Evolutionary conservation across 1,139 yeast species (phyloP).

Genomic region (Debaryomycetaceae sp.): DNA sequence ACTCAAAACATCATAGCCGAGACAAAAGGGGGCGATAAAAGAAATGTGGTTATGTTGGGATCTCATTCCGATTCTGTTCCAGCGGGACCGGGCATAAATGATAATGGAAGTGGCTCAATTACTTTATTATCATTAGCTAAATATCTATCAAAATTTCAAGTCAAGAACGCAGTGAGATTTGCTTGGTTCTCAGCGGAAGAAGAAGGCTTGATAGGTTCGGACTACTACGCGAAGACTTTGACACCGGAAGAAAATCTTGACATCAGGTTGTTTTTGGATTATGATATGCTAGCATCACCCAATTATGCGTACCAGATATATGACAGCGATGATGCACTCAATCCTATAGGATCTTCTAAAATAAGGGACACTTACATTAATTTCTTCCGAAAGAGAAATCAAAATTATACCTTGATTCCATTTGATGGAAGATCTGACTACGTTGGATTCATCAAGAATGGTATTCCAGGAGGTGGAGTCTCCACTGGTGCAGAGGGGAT

Average conservation of each 20-base stretch:
- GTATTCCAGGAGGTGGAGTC: conserved; percentile 17
- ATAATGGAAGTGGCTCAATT: conserved; percentile 5
- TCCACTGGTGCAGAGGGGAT: conserved; percentile 19
- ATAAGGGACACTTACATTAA: conserved; percentile 2
- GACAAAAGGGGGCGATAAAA: conserved; percentile 3
- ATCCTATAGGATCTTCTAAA: conserved; percentile 3
- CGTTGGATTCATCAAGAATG: conserved; percentile 4
- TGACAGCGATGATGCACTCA: conserved; percentile 13
- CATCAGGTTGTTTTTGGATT: conserved; percentile 16
- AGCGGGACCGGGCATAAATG: conserved; percentile 6
- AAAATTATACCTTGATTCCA: conserved; percentile 1
- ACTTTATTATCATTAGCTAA: conserved; percentile 4
- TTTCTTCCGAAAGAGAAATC: not conserved
- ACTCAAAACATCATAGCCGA: conserved; percentile 4
- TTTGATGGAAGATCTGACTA: conserved; percentile 6
- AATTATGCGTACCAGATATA: conserved; percentile 17
- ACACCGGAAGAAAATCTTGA: conserved; percentile 12
- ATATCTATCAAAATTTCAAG: not conserved
- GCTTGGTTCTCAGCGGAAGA: conserved; percentile 21
- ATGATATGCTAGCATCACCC: conserved; percentile 20
- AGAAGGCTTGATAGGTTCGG: conserved; percentile 17
- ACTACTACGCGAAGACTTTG: conserved; percentile 13
- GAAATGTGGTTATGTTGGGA: conserved; percentile 5
- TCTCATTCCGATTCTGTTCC: conserved; percentile 6
- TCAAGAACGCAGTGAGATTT: conserved; percentile 17